Evolutionary conservation across 2,329 filamentous ascomycete genomes (phyloP).

Genomic region (Nakataea oryzae): DNA sequence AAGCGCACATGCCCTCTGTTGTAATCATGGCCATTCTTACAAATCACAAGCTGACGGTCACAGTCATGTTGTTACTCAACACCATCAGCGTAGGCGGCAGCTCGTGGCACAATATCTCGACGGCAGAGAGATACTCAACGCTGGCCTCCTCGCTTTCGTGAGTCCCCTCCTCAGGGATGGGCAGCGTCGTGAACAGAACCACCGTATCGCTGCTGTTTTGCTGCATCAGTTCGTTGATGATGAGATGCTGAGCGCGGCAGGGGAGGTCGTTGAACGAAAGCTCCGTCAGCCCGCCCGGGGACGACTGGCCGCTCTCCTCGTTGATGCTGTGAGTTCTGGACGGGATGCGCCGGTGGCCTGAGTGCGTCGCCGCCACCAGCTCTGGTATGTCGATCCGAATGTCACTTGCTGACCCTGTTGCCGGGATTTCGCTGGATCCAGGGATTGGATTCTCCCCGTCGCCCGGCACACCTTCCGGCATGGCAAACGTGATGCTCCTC

Average conservation of each 20-base stretch:
- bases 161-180: slow-evolving; percentile 70
- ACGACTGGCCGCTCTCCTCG: slow-evolving; percentile 33
- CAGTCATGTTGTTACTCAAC: slow-evolving; percentile 82
- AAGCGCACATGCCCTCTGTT: background rate
- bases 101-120: slow-evolving; percentile 68
- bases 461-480: slow-evolving; percentile 25
- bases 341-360: background rate
- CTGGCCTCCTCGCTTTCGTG: slow-evolving; percentile 59
- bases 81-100: slow-evolving; percentile 70
- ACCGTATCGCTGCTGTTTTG: slow-evolving; percentile 59
- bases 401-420: slow-evolving; percentile 21
- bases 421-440: background rate
- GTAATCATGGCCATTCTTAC: background rate
- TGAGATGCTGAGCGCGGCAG: slow-evolving; percentile 73
- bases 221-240: slow-evolving; percentile 75
- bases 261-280: slow-evolving; percentile 82
- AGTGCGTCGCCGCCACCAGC: slow-evolving; percentile 19
- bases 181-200: slow-evolving; percentile 74
- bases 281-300: slow-evolving; percentile 35
- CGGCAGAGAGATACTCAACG: slow-evolving; percentile 63
- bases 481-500: slow-evolving; percentile 66
- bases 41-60: slow-evolving; percentile 59
- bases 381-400: slow-evolving; percentile 31
- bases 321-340: slow-evolving; percentile 1
- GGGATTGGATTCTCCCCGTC: slow-evolving; percentile 5